Percentiles rank a stretch among this genome's conserved stretches.
Evolutionary conservation across 441 rosid genomes (phyloP).

Genomic region (Jatropha podagrica): DNA sequence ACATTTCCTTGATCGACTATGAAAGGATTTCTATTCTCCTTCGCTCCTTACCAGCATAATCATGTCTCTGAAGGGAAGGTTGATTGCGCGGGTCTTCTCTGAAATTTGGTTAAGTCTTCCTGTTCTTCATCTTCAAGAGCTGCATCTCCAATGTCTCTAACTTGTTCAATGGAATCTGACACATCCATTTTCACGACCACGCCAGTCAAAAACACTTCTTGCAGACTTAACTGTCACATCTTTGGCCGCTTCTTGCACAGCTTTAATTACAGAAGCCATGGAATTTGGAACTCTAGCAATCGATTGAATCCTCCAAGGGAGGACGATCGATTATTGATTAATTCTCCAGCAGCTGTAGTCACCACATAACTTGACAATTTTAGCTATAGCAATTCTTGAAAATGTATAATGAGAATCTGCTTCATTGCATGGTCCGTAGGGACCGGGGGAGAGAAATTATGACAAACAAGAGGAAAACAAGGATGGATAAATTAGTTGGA

Average conservation of each 20-base stretch:
- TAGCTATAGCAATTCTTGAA: too few relatives aligned
- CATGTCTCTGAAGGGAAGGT: slow-evolving; percentile 38
- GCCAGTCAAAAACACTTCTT: slow-evolving; percentile 87
- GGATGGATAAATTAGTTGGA: too few relatives aligned
- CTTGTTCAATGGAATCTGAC: slow-evolving; percentile 35
- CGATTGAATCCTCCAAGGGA: slow-evolving; percentile 61
- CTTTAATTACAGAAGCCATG: slow-evolving; percentile 72
- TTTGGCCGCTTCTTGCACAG: slow-evolving; percentile 90
- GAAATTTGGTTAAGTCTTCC: slow-evolving; percentile 37
- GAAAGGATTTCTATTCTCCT: slow-evolving; percentile 37
- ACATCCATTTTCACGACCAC: slow-evolving; percentile 50
- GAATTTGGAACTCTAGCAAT: slow-evolving; percentile 71
- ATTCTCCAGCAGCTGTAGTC: slow-evolving; percentile 54
- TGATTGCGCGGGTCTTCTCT: slow-evolving; percentile 28
- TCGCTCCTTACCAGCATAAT: slow-evolving; percentile 39
- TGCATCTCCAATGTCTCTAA: slow-evolving; percentile 36
- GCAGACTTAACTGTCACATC: slow-evolving; percentile 66
- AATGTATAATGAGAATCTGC: too few relatives aligned
- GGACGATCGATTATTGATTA: slow-evolving; percentile 43
- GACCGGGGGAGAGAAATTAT: too few relatives aligned
- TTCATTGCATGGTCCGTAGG: too few relatives aligned
- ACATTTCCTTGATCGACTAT: slow-evolving; percentile 61
- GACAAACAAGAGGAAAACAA: too few relatives aligned
- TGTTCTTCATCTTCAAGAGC: slow-evolving; percentile 44
- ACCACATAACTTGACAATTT: slow-evolving; percentile 52